These are phyloP conservation scores for Pseudopyricularia javanii DNA, from an alignment of 2,329 filamentous ascomycete genomes.

Conservation along the genomic window DNA sequence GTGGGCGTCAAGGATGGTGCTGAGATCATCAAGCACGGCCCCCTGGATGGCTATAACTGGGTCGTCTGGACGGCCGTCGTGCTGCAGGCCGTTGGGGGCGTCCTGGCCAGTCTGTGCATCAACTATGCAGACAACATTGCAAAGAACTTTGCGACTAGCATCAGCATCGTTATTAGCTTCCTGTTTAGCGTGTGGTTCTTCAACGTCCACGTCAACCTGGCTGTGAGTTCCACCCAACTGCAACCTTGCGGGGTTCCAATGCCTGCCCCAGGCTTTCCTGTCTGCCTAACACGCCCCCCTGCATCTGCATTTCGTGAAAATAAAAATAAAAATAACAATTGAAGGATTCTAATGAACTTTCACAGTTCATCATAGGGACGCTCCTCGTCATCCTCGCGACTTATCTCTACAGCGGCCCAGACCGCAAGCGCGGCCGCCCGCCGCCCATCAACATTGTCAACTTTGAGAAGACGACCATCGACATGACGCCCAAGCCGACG, in stretches of 20 bases:
- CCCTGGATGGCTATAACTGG: conserved; percentile 91
- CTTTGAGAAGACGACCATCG: conserved; percentile 64
- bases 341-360: background rate
- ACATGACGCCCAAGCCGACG: conserved; percentile 24
- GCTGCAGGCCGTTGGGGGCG: conserved; percentile 72
- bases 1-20: conserved; percentile 83
- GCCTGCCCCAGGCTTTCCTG: background rate
- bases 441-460: conserved; percentile 56
- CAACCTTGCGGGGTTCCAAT: background rate
- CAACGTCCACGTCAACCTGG: conserved; percentile 58
- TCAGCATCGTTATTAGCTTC: conserved; percentile 81
- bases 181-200: conserved; percentile 79
- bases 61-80: conserved; percentile 78
- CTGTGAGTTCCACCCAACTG: conserved; percentile 38
- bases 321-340: too few relatives aligned
- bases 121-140: conserved; percentile 81
- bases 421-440: conserved; percentile 47
- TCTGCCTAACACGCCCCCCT: conserved; percentile 2
- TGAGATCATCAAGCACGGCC: conserved; percentile 71
- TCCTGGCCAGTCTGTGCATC: conserved; percentile 72
- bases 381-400: conserved; percentile 67
- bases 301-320: too few relatives aligned
- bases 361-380: conserved; percentile 72
- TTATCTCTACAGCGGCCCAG: conserved; percentile 67
- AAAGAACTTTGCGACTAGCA: conserved; percentile 87